Base-by-base conservation (phyloP, 2,329 filamentous ascomycete species). In the Arthrobotrys sphaeroides region DNA sequence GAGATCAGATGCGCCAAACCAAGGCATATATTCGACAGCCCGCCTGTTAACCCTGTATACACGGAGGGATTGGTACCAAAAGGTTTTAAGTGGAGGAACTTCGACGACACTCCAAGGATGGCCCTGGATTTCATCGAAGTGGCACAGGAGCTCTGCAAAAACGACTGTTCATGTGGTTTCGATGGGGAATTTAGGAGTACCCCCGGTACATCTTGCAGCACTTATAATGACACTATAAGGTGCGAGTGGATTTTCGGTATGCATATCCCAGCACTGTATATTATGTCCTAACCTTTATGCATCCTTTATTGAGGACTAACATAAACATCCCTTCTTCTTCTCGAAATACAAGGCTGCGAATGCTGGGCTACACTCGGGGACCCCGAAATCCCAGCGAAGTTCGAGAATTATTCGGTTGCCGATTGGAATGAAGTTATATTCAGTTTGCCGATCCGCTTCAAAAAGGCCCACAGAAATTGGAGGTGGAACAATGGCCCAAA, bases 191-290 rank as follows among this genome's bases (percentile, higher is more conserved):
- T 3, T 2, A 9, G 20, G 18, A 16, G 16, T 4, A n/a, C 22
- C 26, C 22, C 24, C 5, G 13, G 16, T 5, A 24, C 22, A 49
- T 36, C 18, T 3, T 53, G 47, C 12, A 20, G 12, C 12, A 53
- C 26, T 2, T 13, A 5, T 3, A 7, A 18, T 3, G 51, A 55
- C 24, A 18, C 31, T n/a, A 7, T 3, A 5, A 55, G 38, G 22
- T 55, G 51, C 7, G 18, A 22, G 26, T 55, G 51, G 51, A 3
- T 55, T 38, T 55, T 38, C 38, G 51, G 51, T 55, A 38, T 33
- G 10, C 28, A 5, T 33, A 5, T 33, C 28, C 28, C 10, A 5
- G 5, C 28, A 24, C 28, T 55, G n/a, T n/a, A n/a, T n/a, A n/a
- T n/a, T n/a, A n/a, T n/a, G n/a, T n/a, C n/a, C n/a, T n/a, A n/a